Base-by-base conservation (phyloP, 768 basidiomycete genomes). In the Tulasnella sp. region DNA sequence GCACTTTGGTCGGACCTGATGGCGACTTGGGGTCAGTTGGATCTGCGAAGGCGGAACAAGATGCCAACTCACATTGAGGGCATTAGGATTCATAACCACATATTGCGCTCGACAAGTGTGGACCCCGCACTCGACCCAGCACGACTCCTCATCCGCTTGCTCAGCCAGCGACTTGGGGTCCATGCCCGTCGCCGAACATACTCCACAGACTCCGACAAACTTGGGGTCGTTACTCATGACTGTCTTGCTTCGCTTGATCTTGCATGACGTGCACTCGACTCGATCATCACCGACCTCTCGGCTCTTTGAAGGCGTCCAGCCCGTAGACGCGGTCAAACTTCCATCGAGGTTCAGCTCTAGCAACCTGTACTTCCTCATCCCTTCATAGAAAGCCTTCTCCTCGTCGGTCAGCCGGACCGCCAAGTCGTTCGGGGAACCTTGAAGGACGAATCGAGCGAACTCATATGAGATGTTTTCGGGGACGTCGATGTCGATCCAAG, bases 401-500 rank as follows among this genome's bases (percentile, higher is more conserved):
- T 79, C 80, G 1, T 79, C 72, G 23, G 48, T 76, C 16, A 80
- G 82, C 61, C 81, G 75, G 18, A 83, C 82, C 10, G 80, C 75
- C 48, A 51, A 23, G 48, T 51, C 48, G 48, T 51, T 51, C 26
- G 80, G 81, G 11, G 81, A 81, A 5, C 79, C 80, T 4, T 79
- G 73, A 40, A 82, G 79, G 0, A 83, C 74, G 69, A 83, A 75
- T n/a, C 80, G 79, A n/a, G 82, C 83, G 72, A 82, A 83, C 46
- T 83, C 82, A 72, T 81, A 83, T 51, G 81, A 81, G 73, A 83
- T 81, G 77, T 83, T 83, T 74, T 83, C 83, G 0, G 83, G 82
- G 16, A 82, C 75, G 42, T 82, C 82, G 10, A 82, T 35, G 42
- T 83, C 78, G 18, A 83, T 77, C 83, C 83, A 83, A 35, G 73